Evolutionary conservation across 2,329 filamentous ascomycete species (phyloP).

Genomic region (Trichoderma pleuroti): DNA sequence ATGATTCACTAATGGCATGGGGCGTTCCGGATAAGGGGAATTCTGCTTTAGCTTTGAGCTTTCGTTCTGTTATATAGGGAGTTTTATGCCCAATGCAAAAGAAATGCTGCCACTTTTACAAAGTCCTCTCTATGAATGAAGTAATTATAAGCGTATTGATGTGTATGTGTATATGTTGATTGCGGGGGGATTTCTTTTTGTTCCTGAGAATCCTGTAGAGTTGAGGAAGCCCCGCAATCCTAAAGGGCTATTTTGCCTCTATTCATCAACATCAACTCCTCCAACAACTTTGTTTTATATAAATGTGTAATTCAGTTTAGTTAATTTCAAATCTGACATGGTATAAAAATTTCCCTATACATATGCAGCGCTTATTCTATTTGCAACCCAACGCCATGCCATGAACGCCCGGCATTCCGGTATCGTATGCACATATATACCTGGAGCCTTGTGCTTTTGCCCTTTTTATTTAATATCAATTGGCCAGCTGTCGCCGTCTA

Average conservation of each 20-base stretch:
- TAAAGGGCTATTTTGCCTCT: not conserved
- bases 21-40: slow-evolving; percentile 34
- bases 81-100: slow-evolving; percentile 16
- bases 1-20: slow-evolving; percentile 33
- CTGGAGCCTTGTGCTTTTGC: not conserved
- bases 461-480: slow-evolving; percentile 14
- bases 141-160: not conserved
- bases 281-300: not conserved
- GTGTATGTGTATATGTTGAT: not conserved
- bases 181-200: not conserved
- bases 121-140: not conserved
- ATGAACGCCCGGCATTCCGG: not conserved
- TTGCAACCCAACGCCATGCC: not conserved
- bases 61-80: slow-evolving; percentile 12
- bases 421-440: not conserved
- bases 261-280: not conserved
- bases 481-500: slow-evolving; percentile 30
- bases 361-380: not conserved
- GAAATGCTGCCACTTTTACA: not conserved
- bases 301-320: not conserved
- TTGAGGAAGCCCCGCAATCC: not conserved
- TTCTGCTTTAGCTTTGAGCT: slow-evolving; percentile 14
- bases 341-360: not conserved
- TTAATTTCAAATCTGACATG: not conserved
- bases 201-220: not conserved